Base-by-base conservation (phyloP, 2,329 filamentous ascomycete species). In the Fusarium udum region DNA sequence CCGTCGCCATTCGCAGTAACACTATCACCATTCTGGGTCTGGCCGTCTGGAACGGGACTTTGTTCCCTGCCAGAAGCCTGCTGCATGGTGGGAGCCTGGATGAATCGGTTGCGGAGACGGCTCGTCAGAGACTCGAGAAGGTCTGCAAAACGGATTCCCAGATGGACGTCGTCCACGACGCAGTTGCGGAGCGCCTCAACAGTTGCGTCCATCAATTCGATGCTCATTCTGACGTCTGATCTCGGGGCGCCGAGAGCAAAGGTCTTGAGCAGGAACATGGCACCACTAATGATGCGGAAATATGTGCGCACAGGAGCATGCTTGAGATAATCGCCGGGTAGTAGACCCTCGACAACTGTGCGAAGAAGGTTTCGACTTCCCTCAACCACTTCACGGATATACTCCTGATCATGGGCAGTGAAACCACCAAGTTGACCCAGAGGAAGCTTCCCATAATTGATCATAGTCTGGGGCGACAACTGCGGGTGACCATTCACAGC, bases 221-320 rank as follows among this genome's bases (percentile, higher is more conserved):
- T 92, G 71, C 92, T 93, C 52, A 92, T 87, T 77, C 92, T 90
- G 32, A 95, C 92, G 74, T 96, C 93, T 62, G 91, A 91, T 76
- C 93, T 92, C 2, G 92, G 92, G 4, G 93, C 93, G 24, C 93
- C 93, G 3, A 96, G 87, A 2, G 93, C 93, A 81, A 96, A 95
- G 0, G 93, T 95, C 83, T 93, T 96, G 56, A 96, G 87, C 24
- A 96, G 82, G 78, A 96, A 95, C 89, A 95, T 95, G 71, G 93
- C 92, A 8, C 93, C 93, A 65, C 91, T 93, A 73, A 95, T 94
- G 79, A 96, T 95, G 64, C 93, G 90, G 83, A 96, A 95, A 80
- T 95, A 95, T 0, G 93, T 95, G 52, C 93, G 88, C 9, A 96
- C 93, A 0, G 93, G 93, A 0, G 93, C 93, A 78, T 95, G 93